These are phyloP conservation scores for Amanita fuliginea DNA, from an alignment of 768 basidiomycete genomes.

Conservation along the genomic window DNA sequence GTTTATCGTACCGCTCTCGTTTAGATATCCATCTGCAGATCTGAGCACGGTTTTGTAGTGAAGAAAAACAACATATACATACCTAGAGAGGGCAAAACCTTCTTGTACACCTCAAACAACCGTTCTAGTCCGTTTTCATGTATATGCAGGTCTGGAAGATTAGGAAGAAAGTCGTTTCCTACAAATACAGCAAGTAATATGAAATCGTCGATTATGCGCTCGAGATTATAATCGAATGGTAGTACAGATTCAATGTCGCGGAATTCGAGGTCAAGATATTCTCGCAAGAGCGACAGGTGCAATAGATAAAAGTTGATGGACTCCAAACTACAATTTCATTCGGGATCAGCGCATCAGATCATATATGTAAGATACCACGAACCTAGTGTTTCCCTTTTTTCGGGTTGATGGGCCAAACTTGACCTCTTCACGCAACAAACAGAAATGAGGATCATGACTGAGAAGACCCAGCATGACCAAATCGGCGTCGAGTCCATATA, in stretches of 20 bases:
- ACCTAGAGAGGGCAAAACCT: conserved; percentile 70
- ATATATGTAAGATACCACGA: too few species aligned
- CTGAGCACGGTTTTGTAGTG: neutral
- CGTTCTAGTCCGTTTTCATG: conserved; percentile 93
- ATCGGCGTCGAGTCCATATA: conserved; percentile 98
- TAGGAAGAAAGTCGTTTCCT: conserved; percentile 95
- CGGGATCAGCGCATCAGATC: neutral
- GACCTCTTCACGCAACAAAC: conserved; percentile 93
- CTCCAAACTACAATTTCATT: conserved; percentile 36
- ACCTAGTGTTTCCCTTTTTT: conserved; percentile 58
- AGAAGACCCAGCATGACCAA: conserved; percentile 95
- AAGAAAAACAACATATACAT: conserved; percentile 10
- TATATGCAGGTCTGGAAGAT: conserved; percentile 94
- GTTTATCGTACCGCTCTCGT: conserved; percentile 79
- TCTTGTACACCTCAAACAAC: conserved; percentile 94
- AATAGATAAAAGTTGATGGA: conserved; percentile 89
- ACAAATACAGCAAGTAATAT: conserved; percentile 94
- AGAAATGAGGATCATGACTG: conserved; percentile 98
- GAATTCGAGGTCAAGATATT: conserved; percentile 97
- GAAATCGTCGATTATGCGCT: conserved; percentile 96
- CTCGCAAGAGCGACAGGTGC: conserved; percentile 89
- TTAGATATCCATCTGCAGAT: conserved; percentile 76
- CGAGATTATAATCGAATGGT: conserved; percentile 79
- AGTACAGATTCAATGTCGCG: conserved; percentile 52
- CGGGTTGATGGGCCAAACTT: conserved; percentile 81